Base-by-base conservation (phyloP, 1,284 basidiomycete species). In the Austroboletus novae-zelandiae region DNA sequence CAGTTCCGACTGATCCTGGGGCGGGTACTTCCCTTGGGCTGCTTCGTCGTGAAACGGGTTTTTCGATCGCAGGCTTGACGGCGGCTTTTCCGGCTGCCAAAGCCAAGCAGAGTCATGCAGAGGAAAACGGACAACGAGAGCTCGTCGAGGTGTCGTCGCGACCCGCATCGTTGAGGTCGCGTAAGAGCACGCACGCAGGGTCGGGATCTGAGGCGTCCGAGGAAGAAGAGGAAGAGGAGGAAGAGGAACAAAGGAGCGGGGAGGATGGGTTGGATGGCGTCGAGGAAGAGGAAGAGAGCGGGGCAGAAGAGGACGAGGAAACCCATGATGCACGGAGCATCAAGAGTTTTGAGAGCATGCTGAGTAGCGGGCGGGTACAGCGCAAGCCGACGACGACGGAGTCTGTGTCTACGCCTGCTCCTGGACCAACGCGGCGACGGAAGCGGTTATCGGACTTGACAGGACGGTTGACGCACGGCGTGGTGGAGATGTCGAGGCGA, bases 321-420 rank as follows among this genome's bases (percentile, higher is more conserved):
- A 77, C 64, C 23, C 71, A 75, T 46, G 82, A 87, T 64, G 61
- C 79, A 41, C 76, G 83, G 69, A 90, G 87, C 59, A 90, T 91
- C 49, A 74, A 79, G 57, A 91, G 86, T 63, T 91, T 93, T 60
- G 87, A 88, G 70, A 90, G 81, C 58, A 90, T 91, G 87, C 74
- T 90, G 76, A 83, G 75, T 61, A 67, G 71, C 47, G 74, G 73
- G 51, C 65, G 47, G 14, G 41, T 32, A 18, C 53, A 40, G 29
- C 53, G 32, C 25, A 50, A 18, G 31, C 40, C 7, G 9, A 31
- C 17, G 5, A n/a, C 23, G 10, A 18, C 27, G 2, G 5, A 18
- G 0, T 20, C 35, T 29, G 20, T 23, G 20, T 34, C 35, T 5
- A n/a, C 15, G 1, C 11, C 43, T 4, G 41, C 6, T 14, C 9